Conservation (phyloP, 116 monocot genomes). For the Iris pallida region DNA sequence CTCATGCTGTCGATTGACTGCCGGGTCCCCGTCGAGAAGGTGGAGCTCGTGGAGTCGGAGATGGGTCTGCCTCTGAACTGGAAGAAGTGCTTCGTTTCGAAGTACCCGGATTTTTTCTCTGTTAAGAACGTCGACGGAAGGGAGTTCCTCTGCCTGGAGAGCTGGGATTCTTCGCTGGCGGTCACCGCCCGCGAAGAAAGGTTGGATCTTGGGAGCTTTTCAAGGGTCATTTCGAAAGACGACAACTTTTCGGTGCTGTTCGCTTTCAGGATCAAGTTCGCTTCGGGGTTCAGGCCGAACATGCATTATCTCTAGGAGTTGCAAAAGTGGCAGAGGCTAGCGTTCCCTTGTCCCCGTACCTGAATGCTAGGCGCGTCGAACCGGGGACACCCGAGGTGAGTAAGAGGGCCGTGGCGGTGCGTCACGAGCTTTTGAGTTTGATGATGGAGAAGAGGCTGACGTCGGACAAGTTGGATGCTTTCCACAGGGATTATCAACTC, state of each 20-base stretch:
- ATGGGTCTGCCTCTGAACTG: constrained; percentile 63
- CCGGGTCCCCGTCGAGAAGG: constrained; percentile 66
- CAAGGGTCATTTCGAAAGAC: constrained; percentile 29
- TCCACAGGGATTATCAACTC: constrained; percentile 76
- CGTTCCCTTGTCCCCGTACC: constrained; percentile 82
- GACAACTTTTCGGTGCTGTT: constrained; percentile 64
- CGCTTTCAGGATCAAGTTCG: constrained; percentile 61
- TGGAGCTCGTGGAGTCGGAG: constrained; percentile 53
- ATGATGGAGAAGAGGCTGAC: too few relatives aligned
- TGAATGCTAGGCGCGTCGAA: constrained; percentile 64
- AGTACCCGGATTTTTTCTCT: constrained; percentile 55
- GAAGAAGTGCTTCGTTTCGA: constrained; percentile 37
- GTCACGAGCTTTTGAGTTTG: too few relatives aligned
- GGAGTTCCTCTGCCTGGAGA: constrained; percentile 74
- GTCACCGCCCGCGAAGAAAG: constrained; percentile 75
- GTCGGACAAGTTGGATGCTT: too few relatives aligned
- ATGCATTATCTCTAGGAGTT: constrained; percentile 58
- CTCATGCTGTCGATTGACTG: constrained; percentile 95
- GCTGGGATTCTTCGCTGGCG: constrained; percentile 78
- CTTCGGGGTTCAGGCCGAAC: constrained; percentile 78
- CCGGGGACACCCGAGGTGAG: constrained; percentile 69
- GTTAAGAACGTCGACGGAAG: constrained; percentile 22
- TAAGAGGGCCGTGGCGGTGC: constrained; percentile 73
- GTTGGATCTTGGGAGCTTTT: constrained; percentile 27
- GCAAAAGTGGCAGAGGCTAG: constrained; percentile 80